Evolutionary conservation across 192 early-diverging fungal genomes (phyloP).

Genomic region (Entomortierella beljakovae): DNA sequence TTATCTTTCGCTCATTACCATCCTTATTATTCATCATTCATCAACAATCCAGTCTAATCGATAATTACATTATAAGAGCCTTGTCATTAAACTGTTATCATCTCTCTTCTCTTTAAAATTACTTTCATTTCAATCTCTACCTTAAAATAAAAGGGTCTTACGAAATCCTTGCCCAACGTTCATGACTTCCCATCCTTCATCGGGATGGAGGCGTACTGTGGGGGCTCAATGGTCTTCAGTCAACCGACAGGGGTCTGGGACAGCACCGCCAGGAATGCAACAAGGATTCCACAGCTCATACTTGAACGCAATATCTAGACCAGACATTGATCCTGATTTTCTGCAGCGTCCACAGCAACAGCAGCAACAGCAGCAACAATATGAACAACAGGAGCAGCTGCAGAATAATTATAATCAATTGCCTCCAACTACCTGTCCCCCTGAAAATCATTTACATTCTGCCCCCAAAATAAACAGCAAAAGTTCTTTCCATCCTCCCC

Average conservation of each 20-base stretch:
- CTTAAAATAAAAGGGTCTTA: not conserved
- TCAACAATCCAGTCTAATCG: no score
- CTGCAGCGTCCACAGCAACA: slow-evolving; percentile 16
- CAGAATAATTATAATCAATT: not conserved
- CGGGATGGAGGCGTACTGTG: slow-evolving; percentile 48
- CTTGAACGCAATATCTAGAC: slow-evolving; percentile 36
- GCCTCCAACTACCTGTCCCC: not conserved
- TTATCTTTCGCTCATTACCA: no score
- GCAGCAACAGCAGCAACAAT: slow-evolving; percentile 12
- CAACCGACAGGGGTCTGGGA: slow-evolving; percentile 11
- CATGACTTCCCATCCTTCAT: slow-evolving; percentile 38
- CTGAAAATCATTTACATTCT: not conserved
- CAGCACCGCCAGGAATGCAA: slow-evolving; percentile 18
- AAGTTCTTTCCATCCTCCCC: no score
- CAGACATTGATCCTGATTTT: slow-evolving; percentile 13
- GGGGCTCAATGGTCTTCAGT: slow-evolving; percentile 48
- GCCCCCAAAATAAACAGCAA: not conserved
- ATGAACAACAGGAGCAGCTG: not conserved
- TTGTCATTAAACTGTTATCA: no score
- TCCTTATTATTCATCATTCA: no score
- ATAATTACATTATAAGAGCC: no score
- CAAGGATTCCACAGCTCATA: slow-evolving; percentile 34
- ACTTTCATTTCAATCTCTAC: no score
- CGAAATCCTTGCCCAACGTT: not conserved
- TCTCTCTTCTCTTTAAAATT: not conserved